Evolutionary conservation across 1,284 basidiomycete species (phyloP).

Genomic region (Rhodotorula glutinis): DNA sequence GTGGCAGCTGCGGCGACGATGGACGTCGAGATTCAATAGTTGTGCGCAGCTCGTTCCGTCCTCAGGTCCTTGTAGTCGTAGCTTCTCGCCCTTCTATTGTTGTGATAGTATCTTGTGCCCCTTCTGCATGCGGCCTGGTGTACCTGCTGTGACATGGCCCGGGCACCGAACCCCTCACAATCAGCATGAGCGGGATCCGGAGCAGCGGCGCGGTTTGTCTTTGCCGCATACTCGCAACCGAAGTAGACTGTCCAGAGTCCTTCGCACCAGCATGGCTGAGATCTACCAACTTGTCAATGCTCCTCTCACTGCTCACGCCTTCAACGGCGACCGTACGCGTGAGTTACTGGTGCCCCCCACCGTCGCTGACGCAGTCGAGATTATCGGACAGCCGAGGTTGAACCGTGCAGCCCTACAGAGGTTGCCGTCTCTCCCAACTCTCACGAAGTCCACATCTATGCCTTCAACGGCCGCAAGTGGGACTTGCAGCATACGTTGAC

Average conservation of each 20-base stretch:
- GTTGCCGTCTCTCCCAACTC: constrained; percentile 88
- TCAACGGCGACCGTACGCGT: constrained; percentile 86
- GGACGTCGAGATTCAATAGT: constrained; percentile 41
- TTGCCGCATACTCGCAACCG: neutral
- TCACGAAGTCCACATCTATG: constrained; percentile 81
- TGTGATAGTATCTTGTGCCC: too few species aligned
- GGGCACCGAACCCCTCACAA: too few species aligned
- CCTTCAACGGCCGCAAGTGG: constrained; percentile 65
- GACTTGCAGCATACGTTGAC: constrained; percentile 71
- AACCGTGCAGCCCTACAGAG: constrained; percentile 55
- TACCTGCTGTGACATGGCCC: too few species aligned
- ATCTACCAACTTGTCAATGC: constrained; percentile 59
- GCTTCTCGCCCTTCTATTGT: too few species aligned
- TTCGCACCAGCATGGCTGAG: constrained; percentile 22
- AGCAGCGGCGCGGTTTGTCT: too few species aligned
- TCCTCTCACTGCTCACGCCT: constrained; percentile 86
- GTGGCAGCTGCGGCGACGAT: constrained; percentile 30
- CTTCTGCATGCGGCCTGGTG: too few species aligned
- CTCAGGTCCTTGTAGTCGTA: too few species aligned
- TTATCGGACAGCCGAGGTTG: neutral
- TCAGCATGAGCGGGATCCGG: too few species aligned
- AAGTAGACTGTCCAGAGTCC: constrained; percentile 38
- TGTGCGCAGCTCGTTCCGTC: too few species aligned
- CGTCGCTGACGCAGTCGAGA: neutral
- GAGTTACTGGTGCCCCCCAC: constrained; percentile 43